Base-by-base conservation (phyloP, 2,329 filamentous ascomycete genomes). In the Pseudocercospora fuligena region DNA sequence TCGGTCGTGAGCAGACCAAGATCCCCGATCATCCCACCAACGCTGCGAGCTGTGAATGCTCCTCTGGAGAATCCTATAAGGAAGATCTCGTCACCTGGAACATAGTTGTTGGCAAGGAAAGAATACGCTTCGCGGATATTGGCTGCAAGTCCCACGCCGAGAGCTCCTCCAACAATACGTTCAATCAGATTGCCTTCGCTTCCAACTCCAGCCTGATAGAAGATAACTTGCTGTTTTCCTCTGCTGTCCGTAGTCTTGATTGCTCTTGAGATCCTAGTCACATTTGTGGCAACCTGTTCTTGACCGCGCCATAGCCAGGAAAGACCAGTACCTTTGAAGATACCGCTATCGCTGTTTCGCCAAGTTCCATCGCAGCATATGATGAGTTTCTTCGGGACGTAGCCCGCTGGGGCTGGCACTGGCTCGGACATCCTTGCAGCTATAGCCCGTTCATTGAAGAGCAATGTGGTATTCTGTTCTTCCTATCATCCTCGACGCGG, bases 101-200 rank as follows among this genome's bases (percentile, higher is more conserved):
- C 65, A 72, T 89, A 89, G 76, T 89, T 90, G 71, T 86, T 84
- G 63, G 86, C 88, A 1, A 89, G 78, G 72, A 89, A 89, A 4
- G 84, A 81, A 73, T 90, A 90, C 1, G 87, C 85, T 73, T 89
- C 87, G 7, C 86, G 84, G 63, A 90, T 84, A 63, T 90, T 78
- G 64, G 76, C 77, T 14, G 71, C 72, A 5, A 81, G 66, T 3
- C 79, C 79, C 5, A 73, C 57, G 27, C 76, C 75, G 9, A 74
- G 71, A 1, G 73, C 75, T 16, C 77, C 77, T 29, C 76, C 76
- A 33, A 74, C 60, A 8, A 78, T 40, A 11, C 76, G 73, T 46
- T 73, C 72, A 7, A 69, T 74, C 0, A 77, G 56, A 14, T 76
- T 75, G n/a, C 76, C 68, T 14, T 75, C 75, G 21, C 75, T 78